Base-by-base conservation (phyloP, 2,329 filamentous ascomycete genomes). In the Colletotrichum magnum region DNA sequence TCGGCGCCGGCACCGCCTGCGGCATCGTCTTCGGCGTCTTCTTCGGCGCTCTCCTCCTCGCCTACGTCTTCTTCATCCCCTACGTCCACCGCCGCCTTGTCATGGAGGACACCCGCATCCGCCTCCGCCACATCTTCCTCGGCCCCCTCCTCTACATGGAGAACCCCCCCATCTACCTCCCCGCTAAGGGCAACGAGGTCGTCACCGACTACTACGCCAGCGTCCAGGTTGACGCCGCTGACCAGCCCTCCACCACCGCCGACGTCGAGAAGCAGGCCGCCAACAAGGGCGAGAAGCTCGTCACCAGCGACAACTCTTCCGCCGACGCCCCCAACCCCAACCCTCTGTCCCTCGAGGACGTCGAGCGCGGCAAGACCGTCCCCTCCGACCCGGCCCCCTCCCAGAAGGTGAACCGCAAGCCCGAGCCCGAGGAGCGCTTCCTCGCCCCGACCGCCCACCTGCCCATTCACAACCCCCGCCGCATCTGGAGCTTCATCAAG, bases 371-470 rank as follows among this genome's bases (percentile, higher is more conserved):
- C 83, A 12, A 77, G 54, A 56, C n/a, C 1, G 13, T n/a, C 3
- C 47, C 39, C 10, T 6, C 21, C 3, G 13, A 10, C 4, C 21
- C 39, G n/a, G 51, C 21, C 21, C n/a, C 60, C 80, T 67, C 77
- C 77, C 3, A 77, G 75, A 78, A 79, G 41, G 82, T 84, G 71
- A 79, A 79, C 45, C 77, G 82, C 48, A 75, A 76, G 16, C 81
- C 83, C 70, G 78, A 82, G 67, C 80, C 79, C 5, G 77, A 76
- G 5, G 74, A 74, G 32, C 69, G 72, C 4, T 73, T 68, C 39
- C 72, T 72, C 16, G 69, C 53, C 10, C 65, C 64, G 2, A 71
- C 63, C 1, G 68, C 68, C 7, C 64, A 70, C 48, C 73, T 73
- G 12, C 67, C 73, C 28, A 65, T 65, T 10, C 54, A 53, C 43